Evolutionary conservation across 441 rosid genomes (phyloP), one percentile per base, ranked within the genome.

Genomic region (Bocquillonia castaneifolia): DNA sequence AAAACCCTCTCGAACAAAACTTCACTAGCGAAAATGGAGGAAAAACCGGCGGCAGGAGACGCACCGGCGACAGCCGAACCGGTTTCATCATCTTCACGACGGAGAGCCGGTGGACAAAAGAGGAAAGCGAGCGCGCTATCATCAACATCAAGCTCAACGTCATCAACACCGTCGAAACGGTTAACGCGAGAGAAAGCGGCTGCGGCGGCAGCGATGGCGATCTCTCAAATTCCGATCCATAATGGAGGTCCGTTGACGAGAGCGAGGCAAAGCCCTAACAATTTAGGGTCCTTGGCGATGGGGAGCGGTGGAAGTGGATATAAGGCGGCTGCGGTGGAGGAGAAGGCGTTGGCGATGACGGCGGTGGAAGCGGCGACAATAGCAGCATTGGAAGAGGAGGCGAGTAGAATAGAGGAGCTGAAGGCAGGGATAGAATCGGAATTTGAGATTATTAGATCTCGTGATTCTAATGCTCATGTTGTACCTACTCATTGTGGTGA

Each of bases 211-310:
- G n/a, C n/a, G n/a, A n/a, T n/a, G n/a, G 78, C 81, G 52, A 72
- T 79, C 61, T 82, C 88, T 69, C 82, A 81, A 58, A 22, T 85
- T 20, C 86, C 83, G 79, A 73, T 83, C 77, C 96, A 93, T 67
- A 82, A 86, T 76, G 99, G 99, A 0, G 99, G 99, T 0, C 99
- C 99, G 17, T 71, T 91, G 70, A 93, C 99, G 9, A 84, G 97
- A 76, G 96, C 96, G 66, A 90, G 95, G 42, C 96, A 90, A 63
- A 83, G 81, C n/a, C 97, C 97, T 1, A 74, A 71, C 69, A 82
- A 47, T 74, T 69, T 68, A 23, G 63, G 69, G 53, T 31, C 76
- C 3, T 23, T 68, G 15, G 13, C 47, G 40, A 9, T 36, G n/a
- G n/a, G n/a, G n/a, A 36, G 4, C 15, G 47, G 47, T 14, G 15